These are phyloP conservation scores for Nakaseomyces nivariensis DNA, from an alignment of 1,139 yeast genomes.

Conservation along the genomic window DNA sequence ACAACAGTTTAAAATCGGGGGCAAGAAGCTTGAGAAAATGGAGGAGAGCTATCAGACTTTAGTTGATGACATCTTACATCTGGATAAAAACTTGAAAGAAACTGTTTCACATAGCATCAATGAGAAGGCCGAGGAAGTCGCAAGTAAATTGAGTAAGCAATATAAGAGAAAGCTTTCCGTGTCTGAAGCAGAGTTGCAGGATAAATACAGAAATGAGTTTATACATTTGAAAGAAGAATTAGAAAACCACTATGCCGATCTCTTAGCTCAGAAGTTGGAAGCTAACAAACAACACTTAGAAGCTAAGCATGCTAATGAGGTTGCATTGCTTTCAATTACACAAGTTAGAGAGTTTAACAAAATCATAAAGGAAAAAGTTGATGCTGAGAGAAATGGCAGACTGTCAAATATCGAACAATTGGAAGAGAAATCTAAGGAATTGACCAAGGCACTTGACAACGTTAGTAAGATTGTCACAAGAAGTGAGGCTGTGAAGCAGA, in stretches of 20 bases:
- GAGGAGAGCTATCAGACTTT: neutral
- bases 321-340: conserved; percentile 59
- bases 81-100: conserved; percentile 4
- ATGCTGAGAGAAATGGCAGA: conserved; percentile 74
- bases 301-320: conserved; percentile 69
- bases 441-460: conserved; percentile 18
- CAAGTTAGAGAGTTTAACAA: conserved; percentile 64
- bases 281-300: conserved; percentile 60
- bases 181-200: conserved; percentile 30
- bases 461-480: conserved; percentile 19
- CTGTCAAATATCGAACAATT: conserved; percentile 59
- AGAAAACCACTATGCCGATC: conserved; percentile 50
- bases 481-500: conserved; percentile 24
- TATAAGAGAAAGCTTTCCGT: conserved; percentile 26
- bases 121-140: conserved; percentile 20
- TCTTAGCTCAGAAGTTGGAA: conserved; percentile 56
- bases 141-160: conserved; percentile 14
- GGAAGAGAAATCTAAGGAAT: conserved; percentile 42
- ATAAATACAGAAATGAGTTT: conserved; percentile 47
- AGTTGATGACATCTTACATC: neutral
- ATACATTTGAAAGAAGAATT: conserved; percentile 55
- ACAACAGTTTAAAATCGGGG: conserved; percentile 10
- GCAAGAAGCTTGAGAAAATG: neutral
- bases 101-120: conserved; percentile 4
- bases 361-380: conserved; percentile 54